A percentile compares a stretch with the other conserved stretches of the same genome.
Evolutionary conservation across 768 basidiomycete genomes (phyloP).

Genomic region (Leucocoprinus leucothites): DNA sequence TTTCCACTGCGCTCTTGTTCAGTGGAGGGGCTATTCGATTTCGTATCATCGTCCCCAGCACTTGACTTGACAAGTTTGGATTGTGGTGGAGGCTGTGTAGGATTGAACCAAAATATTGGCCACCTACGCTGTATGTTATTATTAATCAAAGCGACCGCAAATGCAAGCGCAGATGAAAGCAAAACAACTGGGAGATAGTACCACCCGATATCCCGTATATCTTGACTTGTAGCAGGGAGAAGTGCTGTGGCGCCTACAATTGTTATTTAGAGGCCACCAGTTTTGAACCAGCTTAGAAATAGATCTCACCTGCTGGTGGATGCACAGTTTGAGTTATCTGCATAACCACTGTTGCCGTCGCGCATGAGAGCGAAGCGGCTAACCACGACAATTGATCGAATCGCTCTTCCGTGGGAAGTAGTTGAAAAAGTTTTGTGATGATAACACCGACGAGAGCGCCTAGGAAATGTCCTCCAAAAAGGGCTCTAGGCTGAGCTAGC

Average conservation of each 20-base stretch:
- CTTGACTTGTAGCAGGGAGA: constrained; percentile 39
- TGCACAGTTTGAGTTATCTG: constrained; percentile 50
- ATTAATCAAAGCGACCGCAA: constrained; percentile 41
- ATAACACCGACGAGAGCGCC: constrained; percentile 46
- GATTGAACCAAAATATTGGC: constrained; percentile 44
- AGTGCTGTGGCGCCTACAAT: constrained; percentile 47
- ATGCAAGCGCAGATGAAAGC: constrained; percentile 40
- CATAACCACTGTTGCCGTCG: constrained; percentile 42
- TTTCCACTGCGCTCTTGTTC: too few species aligned
- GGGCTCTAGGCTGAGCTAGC: constrained; percentile 48
- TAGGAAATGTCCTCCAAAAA: constrained; percentile 50
- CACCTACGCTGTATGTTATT: constrained; percentile 53
- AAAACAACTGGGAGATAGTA: constrained; percentile 51
- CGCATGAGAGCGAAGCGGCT: constrained; percentile 42
- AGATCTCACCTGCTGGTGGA: constrained; percentile 45
- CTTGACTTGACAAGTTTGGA: background rate
- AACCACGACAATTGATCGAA: constrained; percentile 47
- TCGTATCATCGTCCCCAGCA: too few species aligned
- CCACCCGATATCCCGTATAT: constrained; percentile 45
- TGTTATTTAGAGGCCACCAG: background rate
- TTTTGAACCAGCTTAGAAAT: background rate
- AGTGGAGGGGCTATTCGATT: too few species aligned
- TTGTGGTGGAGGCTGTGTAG: constrained; percentile 12
- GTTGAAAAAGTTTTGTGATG: constrained; percentile 48
- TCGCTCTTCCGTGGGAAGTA: constrained; percentile 39